phyloP scores from a whole-genome alignment of 2,329 filamentous ascomycete genomes.

The Xenoacremonium recifei region DNA sequence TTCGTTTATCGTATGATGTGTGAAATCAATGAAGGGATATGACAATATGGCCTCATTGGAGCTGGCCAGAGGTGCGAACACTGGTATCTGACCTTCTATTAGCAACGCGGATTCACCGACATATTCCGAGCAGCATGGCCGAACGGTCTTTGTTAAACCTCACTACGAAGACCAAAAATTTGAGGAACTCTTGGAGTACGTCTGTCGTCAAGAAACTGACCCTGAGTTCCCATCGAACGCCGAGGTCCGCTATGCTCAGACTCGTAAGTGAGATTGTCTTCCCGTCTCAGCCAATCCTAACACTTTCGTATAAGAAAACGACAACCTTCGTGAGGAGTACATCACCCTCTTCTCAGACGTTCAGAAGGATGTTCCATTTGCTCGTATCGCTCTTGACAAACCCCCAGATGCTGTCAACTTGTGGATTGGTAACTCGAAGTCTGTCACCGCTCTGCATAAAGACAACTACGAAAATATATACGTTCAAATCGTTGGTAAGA shows the following conservation, averaged over 20 bases:
- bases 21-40: too few species aligned
- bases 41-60: too few species aligned
- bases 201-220: constrained; percentile 56
- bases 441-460: constrained; percentile 71
- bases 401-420: constrained; percentile 75
- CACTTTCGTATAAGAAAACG: constrained; percentile 58
- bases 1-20: background rate
- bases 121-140: constrained; percentile 16
- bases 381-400: constrained; percentile 65
- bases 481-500: constrained; percentile 69
- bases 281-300: background rate
- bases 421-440: constrained; percentile 75
- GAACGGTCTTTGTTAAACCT: constrained; percentile 66
- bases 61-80: too few species aligned
- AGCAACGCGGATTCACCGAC: constrained; percentile 40
- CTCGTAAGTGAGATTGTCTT: constrained; percentile 49
- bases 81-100: too few species aligned
- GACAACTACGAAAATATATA: constrained; percentile 88
- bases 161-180: constrained; percentile 66
- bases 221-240: constrained; percentile 24
- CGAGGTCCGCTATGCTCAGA: constrained; percentile 72
- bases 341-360: constrained; percentile 60
- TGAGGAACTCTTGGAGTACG: constrained; percentile 57
- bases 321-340: constrained; percentile 78
- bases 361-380: constrained; percentile 65